phyloP scores from a whole-genome alignment of 202 grass and related monocot species.

The Digitaria exilis region DNA sequence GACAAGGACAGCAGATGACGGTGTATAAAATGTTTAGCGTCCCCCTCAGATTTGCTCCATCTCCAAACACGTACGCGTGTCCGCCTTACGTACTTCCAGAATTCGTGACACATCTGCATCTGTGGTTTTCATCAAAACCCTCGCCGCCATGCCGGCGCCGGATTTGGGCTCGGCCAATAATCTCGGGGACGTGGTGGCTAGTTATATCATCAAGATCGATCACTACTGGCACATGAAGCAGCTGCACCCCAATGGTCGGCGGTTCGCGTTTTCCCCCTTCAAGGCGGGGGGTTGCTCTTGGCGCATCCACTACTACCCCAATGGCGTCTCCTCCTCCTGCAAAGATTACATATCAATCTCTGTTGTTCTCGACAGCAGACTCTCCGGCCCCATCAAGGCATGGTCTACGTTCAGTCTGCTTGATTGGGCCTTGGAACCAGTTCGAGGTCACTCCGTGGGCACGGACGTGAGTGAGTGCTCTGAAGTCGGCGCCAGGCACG shows the following conservation, averaged over 20 bases:
- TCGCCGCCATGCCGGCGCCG: not conserved
- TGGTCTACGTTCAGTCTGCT: not conserved
- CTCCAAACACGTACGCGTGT: too few relatives aligned
- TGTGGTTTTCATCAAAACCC: too few relatives aligned
- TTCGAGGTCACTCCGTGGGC: not conserved
- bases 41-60: too few relatives aligned
- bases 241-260: not conserved
- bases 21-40: too few relatives aligned
- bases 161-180: not conserved
- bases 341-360: not conserved
- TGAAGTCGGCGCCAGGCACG: too few relatives aligned
- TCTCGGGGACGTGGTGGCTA: too few relatives aligned
- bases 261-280: not conserved
- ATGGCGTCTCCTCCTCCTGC: not conserved
- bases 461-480: too few relatives aligned
- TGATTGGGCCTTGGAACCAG: not conserved
- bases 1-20: too few relatives aligned
- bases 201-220: not conserved
- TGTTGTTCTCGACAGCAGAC: not conserved
- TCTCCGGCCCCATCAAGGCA: not conserved
- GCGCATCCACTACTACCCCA: constrained; percentile 22
- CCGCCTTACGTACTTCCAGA: too few relatives aligned
- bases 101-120: too few relatives aligned
- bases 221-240: not conserved
- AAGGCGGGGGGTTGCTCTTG: not conserved